Conservation (phyloP, 2,329 filamentous ascomycete species). For the Pseudogymnoascus sp. region DNA sequence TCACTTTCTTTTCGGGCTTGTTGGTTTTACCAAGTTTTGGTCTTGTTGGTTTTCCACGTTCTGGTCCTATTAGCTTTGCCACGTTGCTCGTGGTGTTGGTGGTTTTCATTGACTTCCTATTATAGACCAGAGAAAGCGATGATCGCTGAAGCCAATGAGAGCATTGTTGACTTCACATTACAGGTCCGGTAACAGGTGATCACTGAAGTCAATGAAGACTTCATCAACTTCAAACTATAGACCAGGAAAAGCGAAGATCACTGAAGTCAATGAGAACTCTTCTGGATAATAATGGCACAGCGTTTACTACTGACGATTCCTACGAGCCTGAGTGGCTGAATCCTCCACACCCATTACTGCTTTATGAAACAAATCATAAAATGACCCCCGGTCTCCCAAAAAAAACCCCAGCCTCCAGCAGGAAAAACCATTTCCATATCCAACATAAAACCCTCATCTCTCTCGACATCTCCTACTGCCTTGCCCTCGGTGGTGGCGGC, state of each 20-base stretch:
- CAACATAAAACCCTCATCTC: neutral
- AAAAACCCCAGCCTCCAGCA: neutral
- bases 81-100: neutral
- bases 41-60: neutral
- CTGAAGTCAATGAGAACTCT: neutral
- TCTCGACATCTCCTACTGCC: neutral
- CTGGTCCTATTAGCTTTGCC: neutral
- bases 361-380: conserved; percentile 3
- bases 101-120: neutral
- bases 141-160: neutral
- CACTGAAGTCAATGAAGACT: neutral
- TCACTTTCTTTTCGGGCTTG: neutral
- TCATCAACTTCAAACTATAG: neutral
- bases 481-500: neutral
- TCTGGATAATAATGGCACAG: neutral
- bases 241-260: neutral
- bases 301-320: neutral
- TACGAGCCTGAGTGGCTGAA: neutral
- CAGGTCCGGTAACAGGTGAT: neutral
- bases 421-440: neutral
- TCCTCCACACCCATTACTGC: conserved; percentile 3
- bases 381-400: neutral
- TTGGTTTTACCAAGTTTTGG: neutral
- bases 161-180: neutral
- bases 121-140: neutral